Conservation (phyloP, 176 grass and related monocot species). For the Triticum dicoccoides region DNA sequence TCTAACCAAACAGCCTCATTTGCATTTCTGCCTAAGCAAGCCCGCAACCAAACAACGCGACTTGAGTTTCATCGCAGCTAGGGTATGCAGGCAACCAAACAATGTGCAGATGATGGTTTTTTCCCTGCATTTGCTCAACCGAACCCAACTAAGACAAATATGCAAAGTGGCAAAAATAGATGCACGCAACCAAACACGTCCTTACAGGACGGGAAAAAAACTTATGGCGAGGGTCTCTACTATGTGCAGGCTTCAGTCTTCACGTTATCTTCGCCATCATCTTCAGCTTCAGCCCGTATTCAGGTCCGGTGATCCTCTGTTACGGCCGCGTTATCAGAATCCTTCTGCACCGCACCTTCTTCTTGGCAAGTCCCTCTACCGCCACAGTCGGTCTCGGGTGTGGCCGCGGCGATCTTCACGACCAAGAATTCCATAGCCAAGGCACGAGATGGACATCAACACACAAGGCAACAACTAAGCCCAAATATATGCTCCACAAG, state of each 20-base stretch:
- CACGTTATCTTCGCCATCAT: conserved; percentile 40
- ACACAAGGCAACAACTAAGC: not conserved
- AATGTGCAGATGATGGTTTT: too few relatives aligned
- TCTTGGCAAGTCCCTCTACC: conserved; percentile 60
- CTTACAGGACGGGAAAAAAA: too few relatives aligned
- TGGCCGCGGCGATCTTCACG: conserved; percentile 46
- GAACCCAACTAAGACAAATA: too few relatives aligned
- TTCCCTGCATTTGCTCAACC: too few relatives aligned
- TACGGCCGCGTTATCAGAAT: conserved; percentile 47
- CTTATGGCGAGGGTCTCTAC: conserved; percentile 3
- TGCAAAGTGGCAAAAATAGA: too few relatives aligned
- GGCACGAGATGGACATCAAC: not conserved
- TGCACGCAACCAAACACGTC: too few relatives aligned
- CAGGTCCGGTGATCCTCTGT: conserved; percentile 41
- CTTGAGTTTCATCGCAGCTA: too few relatives aligned
- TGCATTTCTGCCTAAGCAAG: too few relatives aligned
- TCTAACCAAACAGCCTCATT: too few relatives aligned
- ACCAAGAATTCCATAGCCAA: not conserved
- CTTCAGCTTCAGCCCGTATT: conserved; percentile 61
- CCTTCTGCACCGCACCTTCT: conserved; percentile 75
- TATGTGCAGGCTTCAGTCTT: conserved; percentile 7
- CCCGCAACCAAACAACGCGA: too few relatives aligned
- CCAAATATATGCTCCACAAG: not conserved
- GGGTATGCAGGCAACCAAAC: too few relatives aligned
- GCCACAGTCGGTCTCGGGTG: conserved; percentile 60